A percentile compares a stretch with the other conserved stretches of the same genome.
These are phyloP conservation scores for Kodamaea fungicola DNA, from an alignment of 1,139 yeast genomes.

Conservation along the genomic window DNA sequence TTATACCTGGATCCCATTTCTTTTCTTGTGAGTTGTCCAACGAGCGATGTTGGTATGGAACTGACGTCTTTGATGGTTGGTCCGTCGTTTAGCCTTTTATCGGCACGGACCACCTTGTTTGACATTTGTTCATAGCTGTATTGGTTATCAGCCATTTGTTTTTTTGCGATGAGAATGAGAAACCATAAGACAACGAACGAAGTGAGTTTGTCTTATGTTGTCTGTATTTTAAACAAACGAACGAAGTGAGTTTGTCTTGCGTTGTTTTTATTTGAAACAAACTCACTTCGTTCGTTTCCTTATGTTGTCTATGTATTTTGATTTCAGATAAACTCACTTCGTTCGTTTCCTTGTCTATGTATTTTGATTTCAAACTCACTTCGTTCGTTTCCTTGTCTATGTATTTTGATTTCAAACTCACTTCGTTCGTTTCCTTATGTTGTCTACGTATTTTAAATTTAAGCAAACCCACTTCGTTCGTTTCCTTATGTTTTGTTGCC, in stretches of 20 bases:
- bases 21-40: slow-evolving; percentile 57
- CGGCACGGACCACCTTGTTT: slow-evolving; percentile 65
- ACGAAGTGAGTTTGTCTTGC: neutral
- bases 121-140: slow-evolving; percentile 66
- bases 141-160: slow-evolving; percentile 13
- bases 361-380: too few relatives aligned
- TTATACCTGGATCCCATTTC: slow-evolving; percentile 66
- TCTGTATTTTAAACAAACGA: neutral
- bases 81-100: slow-evolving; percentile 42
- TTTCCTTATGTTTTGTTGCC: too few relatives aligned
- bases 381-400: too few relatives aligned
- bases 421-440: too few relatives aligned
- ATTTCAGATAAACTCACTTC: too few relatives aligned
- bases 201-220: neutral
- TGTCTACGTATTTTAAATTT: too few relatives aligned
- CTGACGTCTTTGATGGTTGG: slow-evolving; percentile 12
- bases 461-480: too few relatives aligned
- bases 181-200: neutral
- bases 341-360: too few relatives aligned
- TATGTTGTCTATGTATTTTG: too few relatives aligned
- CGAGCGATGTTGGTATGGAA: slow-evolving; percentile 67
- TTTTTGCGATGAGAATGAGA: neutral
- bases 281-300: too few relatives aligned
- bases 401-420: too few relatives aligned
- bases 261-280: too few relatives aligned